Conservation (phyloP, 2,329 filamentous ascomycete genomes). For the Trichoderma polysporum region DNA sequence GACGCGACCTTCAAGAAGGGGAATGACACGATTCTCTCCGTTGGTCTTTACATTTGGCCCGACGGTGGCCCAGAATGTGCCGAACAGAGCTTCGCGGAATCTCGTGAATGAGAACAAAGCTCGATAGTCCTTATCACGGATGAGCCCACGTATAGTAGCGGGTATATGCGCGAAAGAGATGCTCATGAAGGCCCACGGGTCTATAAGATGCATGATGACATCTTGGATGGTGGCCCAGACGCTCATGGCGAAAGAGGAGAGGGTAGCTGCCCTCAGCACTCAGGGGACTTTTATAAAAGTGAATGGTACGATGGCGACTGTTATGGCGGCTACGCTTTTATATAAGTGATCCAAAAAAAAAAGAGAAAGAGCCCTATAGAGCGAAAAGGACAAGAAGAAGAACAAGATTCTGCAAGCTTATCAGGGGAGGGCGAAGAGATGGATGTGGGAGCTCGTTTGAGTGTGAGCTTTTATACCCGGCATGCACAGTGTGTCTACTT, state of each 20-base stretch:
- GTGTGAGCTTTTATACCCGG: slow-evolving; percentile 25
- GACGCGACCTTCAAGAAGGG: slow-evolving; percentile 10
- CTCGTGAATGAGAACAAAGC: slow-evolving; percentile 43
- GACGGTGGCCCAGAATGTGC: slow-evolving; percentile 57
- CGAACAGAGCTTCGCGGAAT: slow-evolving; percentile 57
- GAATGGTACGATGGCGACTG: not conserved
- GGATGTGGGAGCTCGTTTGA: slow-evolving; percentile 15
- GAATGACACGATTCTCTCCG: slow-evolving; percentile 42
- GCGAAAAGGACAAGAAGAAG: not conserved
- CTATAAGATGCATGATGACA: slow-evolving; percentile 38
- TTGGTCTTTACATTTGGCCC: slow-evolving; percentile 51
- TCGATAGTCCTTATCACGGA: slow-evolving; percentile 35
- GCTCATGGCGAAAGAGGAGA: slow-evolving; percentile 27
- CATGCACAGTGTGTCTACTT: slow-evolving; percentile 10
- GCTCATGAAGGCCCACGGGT: slow-evolving; percentile 55
- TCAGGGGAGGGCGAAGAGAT: not conserved
- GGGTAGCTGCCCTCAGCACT: not conserved
- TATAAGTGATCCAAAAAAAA: not conserved
- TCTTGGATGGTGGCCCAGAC: slow-evolving; percentile 28
- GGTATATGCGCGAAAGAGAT: slow-evolving; percentile 52
- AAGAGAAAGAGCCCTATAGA: not conserved
- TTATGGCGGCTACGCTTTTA: not conserved
- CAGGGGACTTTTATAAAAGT: not conserved
- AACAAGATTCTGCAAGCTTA: not conserved
- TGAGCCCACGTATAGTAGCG: slow-evolving; percentile 46